Percentiles rank a stretch among this genome's conserved stretches.
Evolutionary conservation across 352 stramenopile genomes (phyloP).

Genomic region (Pythium volutum): DNA sequence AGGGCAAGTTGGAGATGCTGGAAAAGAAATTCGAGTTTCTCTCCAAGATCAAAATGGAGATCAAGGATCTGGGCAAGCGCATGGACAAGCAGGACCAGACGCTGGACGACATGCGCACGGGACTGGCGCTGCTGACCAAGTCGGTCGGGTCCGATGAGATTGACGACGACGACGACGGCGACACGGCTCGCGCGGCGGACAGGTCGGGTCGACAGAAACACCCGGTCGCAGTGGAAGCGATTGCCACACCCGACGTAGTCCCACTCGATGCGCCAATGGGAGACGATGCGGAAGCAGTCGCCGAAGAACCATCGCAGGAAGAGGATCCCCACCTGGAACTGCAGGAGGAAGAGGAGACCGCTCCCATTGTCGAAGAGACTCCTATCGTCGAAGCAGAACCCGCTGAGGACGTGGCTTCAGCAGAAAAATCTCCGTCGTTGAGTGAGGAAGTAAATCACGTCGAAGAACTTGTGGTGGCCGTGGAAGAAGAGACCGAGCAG

Average conservation of each 20-base stretch:
- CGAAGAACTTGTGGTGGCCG: not conserved
- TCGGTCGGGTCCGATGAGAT: conserved; percentile 61
- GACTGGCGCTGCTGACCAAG: conserved; percentile 59
- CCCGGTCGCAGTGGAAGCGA: not conserved
- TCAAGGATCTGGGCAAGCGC: conserved; percentile 56
- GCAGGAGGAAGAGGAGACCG: not conserved
- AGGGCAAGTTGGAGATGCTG: conserved; percentile 46
- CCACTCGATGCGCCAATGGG: conserved; percentile 1
- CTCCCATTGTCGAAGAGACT: not conserved
- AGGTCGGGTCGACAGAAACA: conserved; percentile 3
- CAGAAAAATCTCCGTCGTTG: not conserved
- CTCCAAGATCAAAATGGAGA: conserved; percentile 68
- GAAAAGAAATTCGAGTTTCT: conserved; percentile 75
- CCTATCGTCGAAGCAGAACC: not conserved
- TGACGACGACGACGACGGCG: conserved; percentile 41
- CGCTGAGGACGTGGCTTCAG: not conserved
- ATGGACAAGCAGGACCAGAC: conserved; percentile 62
- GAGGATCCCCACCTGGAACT: not conserved
- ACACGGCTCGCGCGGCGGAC: not conserved
- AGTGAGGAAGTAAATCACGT: not conserved
- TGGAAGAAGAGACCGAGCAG: not conserved
- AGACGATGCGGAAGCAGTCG: not conserved
- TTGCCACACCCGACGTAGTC: not conserved
- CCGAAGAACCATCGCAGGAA: not conserved
- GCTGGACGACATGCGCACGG: conserved; percentile 55